Percentiles rank a stretch among this genome's conserved stretches.
These are phyloP conservation scores for Baudoinia panamericana DNA, from an alignment of 495 filamentous ascomycete genomes.

Conservation along the genomic window DNA sequence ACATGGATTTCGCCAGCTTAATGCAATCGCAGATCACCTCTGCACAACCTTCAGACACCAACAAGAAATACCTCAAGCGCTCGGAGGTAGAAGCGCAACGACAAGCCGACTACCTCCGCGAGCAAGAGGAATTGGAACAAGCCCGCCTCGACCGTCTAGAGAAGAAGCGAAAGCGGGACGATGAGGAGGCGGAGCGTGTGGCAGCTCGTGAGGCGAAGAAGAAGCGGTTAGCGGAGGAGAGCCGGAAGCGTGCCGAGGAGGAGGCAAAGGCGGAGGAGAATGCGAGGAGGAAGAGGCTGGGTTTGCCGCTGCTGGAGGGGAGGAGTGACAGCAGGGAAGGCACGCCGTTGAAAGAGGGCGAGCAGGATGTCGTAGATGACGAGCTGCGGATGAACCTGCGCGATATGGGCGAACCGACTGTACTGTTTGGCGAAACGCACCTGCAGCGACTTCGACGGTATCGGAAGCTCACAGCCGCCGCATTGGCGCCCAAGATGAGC, in stretches of 20 bases:
- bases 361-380: slow-evolving; percentile 59
- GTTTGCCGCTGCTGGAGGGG: slow-evolving; percentile 59
- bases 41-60: slow-evolving; percentile 36
- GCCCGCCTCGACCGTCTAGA: slow-evolving; percentile 52
- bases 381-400: slow-evolving; percentile 56
- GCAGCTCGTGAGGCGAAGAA: slow-evolving; percentile 67
- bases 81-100: slow-evolving; percentile 77
- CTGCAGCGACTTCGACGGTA: slow-evolving; percentile 55
- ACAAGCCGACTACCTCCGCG: slow-evolving; percentile 62
- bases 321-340: slow-evolving; percentile 32
- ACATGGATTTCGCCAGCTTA: slow-evolving; percentile 88
- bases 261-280: slow-evolving; percentile 48
- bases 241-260: slow-evolving; percentile 51
- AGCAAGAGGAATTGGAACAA: slow-evolving; percentile 55
- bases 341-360: slow-evolving; percentile 31
- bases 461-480: slow-evolving; percentile 41
- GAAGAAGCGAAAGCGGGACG: slow-evolving; percentile 80
- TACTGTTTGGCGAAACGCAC: slow-evolving; percentile 77
- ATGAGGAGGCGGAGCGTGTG: slow-evolving; percentile 60
- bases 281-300: slow-evolving; percentile 42
- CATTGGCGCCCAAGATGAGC: slow-evolving; percentile 27
- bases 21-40: slow-evolving; percentile 86
- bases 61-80: slow-evolving; percentile 76
- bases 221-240: slow-evolving; percentile 67
- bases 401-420: slow-evolving; percentile 55